Conservation (phyloP, 108 stramenopile genomes). For the Halocafeteria seosinensis region DNA sequence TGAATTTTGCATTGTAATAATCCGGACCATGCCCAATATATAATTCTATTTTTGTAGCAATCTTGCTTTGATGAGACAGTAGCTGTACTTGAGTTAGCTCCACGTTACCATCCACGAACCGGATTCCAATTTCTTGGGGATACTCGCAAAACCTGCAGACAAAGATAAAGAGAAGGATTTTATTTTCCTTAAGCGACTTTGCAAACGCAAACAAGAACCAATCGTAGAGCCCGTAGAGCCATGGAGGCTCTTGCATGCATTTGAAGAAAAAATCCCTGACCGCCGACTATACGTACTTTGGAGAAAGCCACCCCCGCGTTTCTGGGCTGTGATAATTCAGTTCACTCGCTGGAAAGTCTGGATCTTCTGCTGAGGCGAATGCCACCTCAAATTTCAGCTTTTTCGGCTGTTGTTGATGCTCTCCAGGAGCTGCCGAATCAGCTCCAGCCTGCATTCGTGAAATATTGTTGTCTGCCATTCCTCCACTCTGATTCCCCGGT, state of each 20-base stretch:
- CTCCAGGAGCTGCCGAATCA: neutral
- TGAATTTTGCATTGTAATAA: slow-evolving; percentile 9
- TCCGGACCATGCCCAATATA: slow-evolving; percentile 27
- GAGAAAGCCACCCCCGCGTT: slow-evolving; percentile 43
- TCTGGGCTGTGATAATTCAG: slow-evolving; percentile 33
- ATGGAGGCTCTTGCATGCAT: too few species aligned
- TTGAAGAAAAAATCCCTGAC: too few species aligned
- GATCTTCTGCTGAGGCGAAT: slow-evolving; percentile 36
- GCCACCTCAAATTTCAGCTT: slow-evolving; percentile 23
- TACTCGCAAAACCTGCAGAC: slow-evolving; percentile 24
- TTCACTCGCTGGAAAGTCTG: slow-evolving; percentile 36
- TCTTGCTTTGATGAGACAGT: slow-evolving; percentile 37
- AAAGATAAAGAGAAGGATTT: neutral
- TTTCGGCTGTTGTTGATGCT: slow-evolving; percentile 1
- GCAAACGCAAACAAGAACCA: too few species aligned
- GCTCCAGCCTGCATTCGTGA: too few species aligned
- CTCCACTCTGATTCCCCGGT: too few species aligned
- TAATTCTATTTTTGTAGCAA: slow-evolving; percentile 38
- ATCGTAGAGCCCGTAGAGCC: too few species aligned
- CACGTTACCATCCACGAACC: slow-evolving; percentile 2
- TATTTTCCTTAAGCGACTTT: too few species aligned
- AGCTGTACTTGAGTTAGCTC: slow-evolving; percentile 27
- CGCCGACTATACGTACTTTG: slow-evolving; percentile 5
- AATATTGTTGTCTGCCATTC: too few species aligned
- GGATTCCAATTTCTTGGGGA: slow-evolving; percentile 37